Conservation (phyloP, 768 basidiomycete species). For the Suillus cothurnatus region DNA sequence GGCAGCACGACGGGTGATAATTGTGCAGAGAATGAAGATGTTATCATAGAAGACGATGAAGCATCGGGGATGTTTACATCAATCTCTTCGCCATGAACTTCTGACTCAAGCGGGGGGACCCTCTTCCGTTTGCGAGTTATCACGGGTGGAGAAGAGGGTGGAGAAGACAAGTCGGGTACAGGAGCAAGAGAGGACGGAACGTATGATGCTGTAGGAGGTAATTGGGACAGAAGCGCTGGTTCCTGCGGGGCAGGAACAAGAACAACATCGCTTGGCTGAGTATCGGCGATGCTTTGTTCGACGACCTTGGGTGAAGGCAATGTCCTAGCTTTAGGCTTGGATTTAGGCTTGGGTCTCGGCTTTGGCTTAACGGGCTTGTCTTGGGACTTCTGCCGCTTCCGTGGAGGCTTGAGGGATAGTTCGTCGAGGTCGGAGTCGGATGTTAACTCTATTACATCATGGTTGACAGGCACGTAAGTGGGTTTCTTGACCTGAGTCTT, state of each 20-base stretch:
- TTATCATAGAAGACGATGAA: conserved; percentile 15
- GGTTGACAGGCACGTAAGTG: conserved; percentile 8
- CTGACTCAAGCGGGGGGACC: conserved; percentile 10
- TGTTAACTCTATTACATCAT: conserved; percentile 47
- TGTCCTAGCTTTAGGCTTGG: conserved; percentile 23
- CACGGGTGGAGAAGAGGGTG: conserved; percentile 27
- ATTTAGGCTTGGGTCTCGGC: conserved; percentile 29
- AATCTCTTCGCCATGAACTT: conserved; percentile 19
- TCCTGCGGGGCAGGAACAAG: conserved; percentile 38
- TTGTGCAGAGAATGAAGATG: conserved; percentile 49
- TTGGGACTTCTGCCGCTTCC: conserved; percentile 35
- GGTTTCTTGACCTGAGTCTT: conserved; percentile 26
- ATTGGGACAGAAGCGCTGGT: conserved; percentile 30
- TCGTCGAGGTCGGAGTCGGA: conserved; percentile 45
- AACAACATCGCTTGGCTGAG: conserved; percentile 16
- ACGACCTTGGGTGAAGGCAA: not conserved
- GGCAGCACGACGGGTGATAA: conserved; percentile 40
- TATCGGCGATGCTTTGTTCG: conserved; percentile 17
- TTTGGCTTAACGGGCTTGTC: conserved; percentile 27
- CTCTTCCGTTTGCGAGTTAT: conserved; percentile 31
- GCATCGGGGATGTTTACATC: conserved; percentile 9
- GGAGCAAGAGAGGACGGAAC: conserved; percentile 25
- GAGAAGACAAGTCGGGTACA: conserved; percentile 24
- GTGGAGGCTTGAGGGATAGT: conserved; percentile 29
- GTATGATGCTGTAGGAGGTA: conserved; percentile 33